A percentile compares a stretch with the other conserved stretches of the same genome.
Evolutionary conservation across 140 eudicot genomes (phyloP).

Genomic region (Flaveria floridana): DNA sequence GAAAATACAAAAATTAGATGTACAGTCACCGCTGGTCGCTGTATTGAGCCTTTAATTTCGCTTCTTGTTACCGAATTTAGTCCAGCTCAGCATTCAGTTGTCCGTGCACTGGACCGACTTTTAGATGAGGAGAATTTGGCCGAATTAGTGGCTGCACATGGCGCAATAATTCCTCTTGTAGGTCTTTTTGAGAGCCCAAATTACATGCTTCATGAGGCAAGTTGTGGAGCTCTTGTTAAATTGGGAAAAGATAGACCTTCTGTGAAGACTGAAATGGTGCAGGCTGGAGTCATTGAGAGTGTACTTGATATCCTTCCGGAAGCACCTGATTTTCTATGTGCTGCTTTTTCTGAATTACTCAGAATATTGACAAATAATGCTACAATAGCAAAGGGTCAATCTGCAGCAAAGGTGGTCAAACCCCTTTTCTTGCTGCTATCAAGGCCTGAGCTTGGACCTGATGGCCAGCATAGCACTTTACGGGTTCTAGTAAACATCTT

Average conservation of each 20-base stretch:
- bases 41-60: slow-evolving; percentile 89
- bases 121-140: slow-evolving; percentile 88
- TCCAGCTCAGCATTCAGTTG: slow-evolving; percentile 89
- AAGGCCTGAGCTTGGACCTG: slow-evolving; percentile 81
- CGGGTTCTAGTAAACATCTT: slow-evolving; percentile 89
- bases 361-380: slow-evolving; percentile 91
- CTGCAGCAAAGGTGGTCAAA: slow-evolving; percentile 88
- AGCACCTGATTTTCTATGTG: slow-evolving; percentile 91
- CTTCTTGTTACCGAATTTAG: slow-evolving; percentile 82
- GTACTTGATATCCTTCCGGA: slow-evolving; percentile 79
- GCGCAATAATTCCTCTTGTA: slow-evolving; percentile 93
- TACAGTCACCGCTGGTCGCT: slow-evolving; percentile 84
- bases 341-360: slow-evolving; percentile 90
- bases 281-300: slow-evolving; percentile 83
- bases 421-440: slow-evolving; percentile 72
- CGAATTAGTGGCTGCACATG: slow-evolving; percentile 81
- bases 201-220: slow-evolving; percentile 89
- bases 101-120: slow-evolving; percentile 81
- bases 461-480: slow-evolving; percentile 90
- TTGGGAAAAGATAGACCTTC: slow-evolving; percentile 95
- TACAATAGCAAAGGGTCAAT: slow-evolving; percentile 77
- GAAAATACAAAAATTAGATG: slow-evolving; percentile 83
- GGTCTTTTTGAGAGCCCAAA: slow-evolving; percentile 75
- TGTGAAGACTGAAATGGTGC: slow-evolving; percentile 96
- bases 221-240: slow-evolving; percentile 88